These are phyloP conservation scores for Penicillium salamii DNA, from an alignment of 495 filamentous ascomycete species.

Conservation along the genomic window DNA sequence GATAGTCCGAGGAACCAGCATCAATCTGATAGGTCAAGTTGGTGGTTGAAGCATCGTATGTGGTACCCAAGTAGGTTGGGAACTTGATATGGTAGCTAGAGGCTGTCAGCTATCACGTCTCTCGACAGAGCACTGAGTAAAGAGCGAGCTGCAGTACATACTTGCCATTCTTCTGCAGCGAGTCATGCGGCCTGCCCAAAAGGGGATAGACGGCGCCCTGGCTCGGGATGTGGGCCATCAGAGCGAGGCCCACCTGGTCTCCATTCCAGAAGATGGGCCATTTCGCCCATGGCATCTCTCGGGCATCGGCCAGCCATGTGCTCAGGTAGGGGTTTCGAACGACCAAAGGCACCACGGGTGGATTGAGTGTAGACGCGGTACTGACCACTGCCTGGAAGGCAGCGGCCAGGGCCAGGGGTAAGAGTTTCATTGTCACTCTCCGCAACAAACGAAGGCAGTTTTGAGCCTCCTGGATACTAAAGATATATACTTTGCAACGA, in stretches of 20 bases:
- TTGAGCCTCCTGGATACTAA: neutral
- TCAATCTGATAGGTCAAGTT: constrained; percentile 80
- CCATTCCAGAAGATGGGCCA: constrained; percentile 98
- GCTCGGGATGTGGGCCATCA: constrained; percentile 74
- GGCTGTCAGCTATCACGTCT: neutral
- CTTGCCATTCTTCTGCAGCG: constrained; percentile 50
- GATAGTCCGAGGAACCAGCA: constrained; percentile 32
- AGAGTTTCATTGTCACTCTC: constrained; percentile 32
- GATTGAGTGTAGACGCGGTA: constrained; percentile 54
- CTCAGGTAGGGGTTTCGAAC: constrained; percentile 92
- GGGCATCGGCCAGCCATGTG: constrained; percentile 77
- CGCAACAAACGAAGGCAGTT: neutral
- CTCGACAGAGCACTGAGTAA: too few relatives aligned
- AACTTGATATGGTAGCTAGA: constrained; percentile 61
- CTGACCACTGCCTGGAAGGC: constrained; percentile 36
- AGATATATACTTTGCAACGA: neutral
- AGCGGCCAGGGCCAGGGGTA: constrained; percentile 32
- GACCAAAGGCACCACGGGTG: constrained; percentile 81
- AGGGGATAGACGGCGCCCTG: constrained; percentile 77
- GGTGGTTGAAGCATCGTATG: constrained; percentile 89
- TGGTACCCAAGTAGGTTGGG: constrained; percentile 72
- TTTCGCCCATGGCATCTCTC: constrained; percentile 79
- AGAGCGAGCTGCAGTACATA: too few relatives aligned
- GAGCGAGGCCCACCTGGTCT: constrained; percentile 74
- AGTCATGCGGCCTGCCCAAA: constrained; percentile 83